These are phyloP conservation scores for Furcasterigmium furcatum DNA, from an alignment of 2,329 filamentous ascomycete genomes.

Conservation along the genomic window DNA sequence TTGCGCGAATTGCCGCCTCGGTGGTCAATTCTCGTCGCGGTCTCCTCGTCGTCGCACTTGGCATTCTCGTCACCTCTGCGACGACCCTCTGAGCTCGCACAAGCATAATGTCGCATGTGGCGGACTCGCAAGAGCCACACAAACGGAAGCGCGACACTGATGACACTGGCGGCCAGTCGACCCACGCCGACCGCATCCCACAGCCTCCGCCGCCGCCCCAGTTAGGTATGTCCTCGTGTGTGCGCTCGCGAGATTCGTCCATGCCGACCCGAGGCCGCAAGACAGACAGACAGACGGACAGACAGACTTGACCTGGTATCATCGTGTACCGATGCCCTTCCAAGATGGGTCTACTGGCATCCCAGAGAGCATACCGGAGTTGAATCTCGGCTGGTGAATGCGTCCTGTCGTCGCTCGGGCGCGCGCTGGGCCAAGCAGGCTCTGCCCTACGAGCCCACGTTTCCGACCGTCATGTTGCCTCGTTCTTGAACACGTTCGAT, in stretches of 20 bases:
- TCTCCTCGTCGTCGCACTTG: conserved; percentile 3
- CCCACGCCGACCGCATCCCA: conserved; percentile 34
- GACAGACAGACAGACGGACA: no score
- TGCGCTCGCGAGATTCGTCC: not conserved
- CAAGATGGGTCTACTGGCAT: no score
- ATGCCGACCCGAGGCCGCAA: no score
- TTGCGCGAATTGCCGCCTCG: not conserved
- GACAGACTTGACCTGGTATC: no score
- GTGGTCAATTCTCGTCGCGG: not conserved
- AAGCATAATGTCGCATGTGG: conserved; percentile 36
- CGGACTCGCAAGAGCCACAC: conserved; percentile 33
- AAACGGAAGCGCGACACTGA: conserved; percentile 48
- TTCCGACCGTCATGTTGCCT: no score
- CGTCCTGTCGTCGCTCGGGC: no score
- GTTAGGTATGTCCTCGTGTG: conserved; percentile 39
- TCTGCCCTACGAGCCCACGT: no score
- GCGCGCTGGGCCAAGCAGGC: no score
- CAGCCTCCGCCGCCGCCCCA: conserved; percentile 37
- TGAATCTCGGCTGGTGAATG: no score
- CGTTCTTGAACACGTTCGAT: no score
- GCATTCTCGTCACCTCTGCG: conserved; percentile 10
- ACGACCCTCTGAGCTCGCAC: conserved; percentile 9
- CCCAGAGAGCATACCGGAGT: no score
- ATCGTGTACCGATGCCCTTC: no score
- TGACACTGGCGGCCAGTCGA: conserved; percentile 34